Base-by-base conservation (phyloP, 306 rosid genomes). In the Quercus glauca region DNA sequence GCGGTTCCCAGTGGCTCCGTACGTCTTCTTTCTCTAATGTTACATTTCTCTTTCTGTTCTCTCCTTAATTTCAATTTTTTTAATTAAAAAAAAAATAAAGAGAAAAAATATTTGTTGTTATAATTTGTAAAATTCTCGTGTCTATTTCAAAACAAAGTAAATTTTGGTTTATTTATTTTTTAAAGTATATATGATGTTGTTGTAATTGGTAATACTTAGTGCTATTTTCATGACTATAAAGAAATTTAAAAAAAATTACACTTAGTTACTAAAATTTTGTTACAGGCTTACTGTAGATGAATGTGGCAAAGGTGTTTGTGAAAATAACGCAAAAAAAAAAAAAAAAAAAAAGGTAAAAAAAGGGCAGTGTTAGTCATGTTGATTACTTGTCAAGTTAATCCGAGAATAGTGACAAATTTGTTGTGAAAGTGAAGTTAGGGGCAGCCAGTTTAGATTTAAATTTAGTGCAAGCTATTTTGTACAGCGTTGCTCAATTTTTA, bases 1-100 rank as follows among this genome's bases (percentile, higher is more conserved):
- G 98, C 92, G 17, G 96, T 95, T 83, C 97, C 99, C 8, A 91
- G 98, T 56, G 97, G 97, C 77, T 84, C 93, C 72, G 97, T 94
- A 94, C 26, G 56, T 56, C 26, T 52, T 9, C 13, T 17, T 28
- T 26, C 4, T 31, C 26, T 49, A 35, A 35, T 25, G 25, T 19
- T 33, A 4, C 26, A 35, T 68, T 68, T 67, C 45, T 41, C 45
- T 67, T 43, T 29, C 2, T 67, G n/a, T 8, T 31, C 26, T 18
- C 23, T 18, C 49, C 29, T 5, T 63, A 8, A 10, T 21, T 58
- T 3, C 23, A 13, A 8, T 58, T 58, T 2, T n/a, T 9, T 2
- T 41, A 6, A 6, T 6, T 1, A 35, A 6, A 41, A 8, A 41
- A 7, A 37, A 37, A 37, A 33, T 45, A 3, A 49, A 12, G 53